phyloP scores from a whole-genome alignment of 108 stramenopile species.

The Cylindrotheca fusiformis region DNA sequence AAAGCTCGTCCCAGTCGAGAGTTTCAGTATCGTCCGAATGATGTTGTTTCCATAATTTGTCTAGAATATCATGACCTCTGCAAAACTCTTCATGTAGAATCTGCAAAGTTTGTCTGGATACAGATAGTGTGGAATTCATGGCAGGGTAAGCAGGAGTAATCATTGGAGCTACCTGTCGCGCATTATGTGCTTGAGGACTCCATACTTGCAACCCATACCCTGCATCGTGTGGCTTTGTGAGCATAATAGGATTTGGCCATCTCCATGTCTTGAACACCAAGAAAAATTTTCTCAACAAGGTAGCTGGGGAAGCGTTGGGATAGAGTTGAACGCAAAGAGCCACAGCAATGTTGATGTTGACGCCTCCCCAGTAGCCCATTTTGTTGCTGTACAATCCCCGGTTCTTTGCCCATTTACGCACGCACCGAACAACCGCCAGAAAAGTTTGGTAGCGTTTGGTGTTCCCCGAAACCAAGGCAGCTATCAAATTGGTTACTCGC shows the following conservation, averaged over 20 bases:
- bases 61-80: constrained; percentile 71
- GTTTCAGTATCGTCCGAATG: constrained; percentile 26
- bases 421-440: constrained; percentile 83
- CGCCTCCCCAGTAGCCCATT: constrained; percentile 94
- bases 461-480: constrained; percentile 81
- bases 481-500: constrained; percentile 93
- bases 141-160: constrained; percentile 99
- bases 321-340: constrained; percentile 92
- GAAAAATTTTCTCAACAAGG: constrained; percentile 88
- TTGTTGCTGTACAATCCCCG: constrained; percentile 99
- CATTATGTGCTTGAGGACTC: constrained; percentile 47
- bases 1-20: constrained; percentile 78
- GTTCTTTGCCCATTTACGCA: constrained; percentile 94
- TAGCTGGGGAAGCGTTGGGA: constrained; percentile 86
- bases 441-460: constrained; percentile 80
- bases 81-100: constrained; percentile 87
- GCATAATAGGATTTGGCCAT: constrained; percentile 87
- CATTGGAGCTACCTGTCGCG: constrained; percentile 91
- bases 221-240: constrained; percentile 85
- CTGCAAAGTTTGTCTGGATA: constrained; percentile 81
- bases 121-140: constrained; percentile 94
- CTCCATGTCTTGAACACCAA: constrained; percentile 88
- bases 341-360: constrained; percentile 97
- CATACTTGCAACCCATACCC: constrained; percentile 79
- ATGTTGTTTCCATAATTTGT: constrained; percentile 73